These are phyloP conservation scores for Pichia sp. DNA, from an alignment of 1,139 yeast genomes.

Conservation along the genomic window DNA sequence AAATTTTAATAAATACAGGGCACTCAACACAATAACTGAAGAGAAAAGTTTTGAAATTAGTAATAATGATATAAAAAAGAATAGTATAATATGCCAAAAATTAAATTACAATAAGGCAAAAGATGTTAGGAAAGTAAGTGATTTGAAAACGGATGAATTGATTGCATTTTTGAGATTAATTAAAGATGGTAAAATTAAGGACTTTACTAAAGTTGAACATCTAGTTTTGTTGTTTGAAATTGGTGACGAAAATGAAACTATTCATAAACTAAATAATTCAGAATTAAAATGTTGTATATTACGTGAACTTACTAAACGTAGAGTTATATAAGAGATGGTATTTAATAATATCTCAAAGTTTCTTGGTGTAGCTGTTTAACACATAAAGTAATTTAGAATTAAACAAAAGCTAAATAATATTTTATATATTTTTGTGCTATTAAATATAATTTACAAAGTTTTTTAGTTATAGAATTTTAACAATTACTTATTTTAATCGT, in stretches of 20 bases:
- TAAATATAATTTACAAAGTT: neutral
- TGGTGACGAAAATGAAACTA: conserved; percentile 3
- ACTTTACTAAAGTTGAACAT: conserved; percentile 11
- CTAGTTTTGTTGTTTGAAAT: conserved; percentile 21
- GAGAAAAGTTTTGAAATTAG: neutral
- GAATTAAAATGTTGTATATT: conserved; percentile 14
- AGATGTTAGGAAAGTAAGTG: conserved; percentile 10
- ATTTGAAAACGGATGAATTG: conserved; percentile 9
- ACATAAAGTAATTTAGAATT: neutral
- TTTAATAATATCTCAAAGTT: no score
- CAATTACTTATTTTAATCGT: neutral
- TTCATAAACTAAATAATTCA: conserved; percentile 17
- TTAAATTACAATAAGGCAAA: conserved; percentile 3
- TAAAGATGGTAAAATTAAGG: conserved; percentile 7
- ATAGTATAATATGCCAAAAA: neutral
- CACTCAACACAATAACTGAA: conserved; percentile 14
- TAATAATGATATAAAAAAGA: neutral
- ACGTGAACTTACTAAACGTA: conserved; percentile 16
- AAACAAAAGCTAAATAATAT: neutral
- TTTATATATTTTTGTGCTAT: neutral
- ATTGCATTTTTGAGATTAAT: conserved; percentile 5
- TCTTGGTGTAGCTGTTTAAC: no score
- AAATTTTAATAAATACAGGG: conserved; percentile 14
- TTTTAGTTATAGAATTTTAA: neutral
- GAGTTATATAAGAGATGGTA: neutral